Evolutionary conservation across 2,329 filamentous ascomycete genomes (phyloP), one percentile per base, ranked within the genome.

Genomic region (Bipolaris gigantea): DNA sequence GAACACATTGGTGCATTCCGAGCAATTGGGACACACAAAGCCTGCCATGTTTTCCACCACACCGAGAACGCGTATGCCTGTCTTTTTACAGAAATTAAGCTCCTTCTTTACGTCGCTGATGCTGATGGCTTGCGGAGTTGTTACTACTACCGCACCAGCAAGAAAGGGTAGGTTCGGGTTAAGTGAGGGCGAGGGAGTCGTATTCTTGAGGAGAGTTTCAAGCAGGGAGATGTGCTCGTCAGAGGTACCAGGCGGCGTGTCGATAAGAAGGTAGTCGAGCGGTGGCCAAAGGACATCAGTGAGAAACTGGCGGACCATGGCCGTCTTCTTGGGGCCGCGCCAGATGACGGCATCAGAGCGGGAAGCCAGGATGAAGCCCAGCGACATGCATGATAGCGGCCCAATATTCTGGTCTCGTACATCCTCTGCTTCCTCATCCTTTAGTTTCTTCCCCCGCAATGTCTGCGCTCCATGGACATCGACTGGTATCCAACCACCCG

Each of bases 41-140:
- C 90, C 90, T 62, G 87, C 88, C 94, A 99, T 97, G 73, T 99
- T 99, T 78, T 99, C 94, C 41, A 99, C 84, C 1, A 99, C 92
- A 0, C 94, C 94, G 10, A 97, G 79, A 33, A 95, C 85, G 2
- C 82, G 80, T 44, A 96, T 87, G 27, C 85, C 83, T 1, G 90
- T 93, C 78, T 96, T 96, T 47, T 80, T 80, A 76, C 92, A 97
- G 71, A 97, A 96, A 73, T 96, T 96, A 60, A 96, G 83, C 75
- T 96, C 92, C 72, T 96, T 97, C 68, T 90, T 88, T 34, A 99
- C 94, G 71, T 99, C 94, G 0, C 91, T 89, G 25, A 93, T 96
- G 11, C 91, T 88, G 44, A 99, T 89, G 0, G 93, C 94, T 73
- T 99, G 94, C 0, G 94, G 94, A 0, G 94, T 99, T 2, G 94